phyloP scores from a whole-genome alignment of 2,329 filamentous ascomycete genomes.

The Fusarium pseudonygamai region DNA sequence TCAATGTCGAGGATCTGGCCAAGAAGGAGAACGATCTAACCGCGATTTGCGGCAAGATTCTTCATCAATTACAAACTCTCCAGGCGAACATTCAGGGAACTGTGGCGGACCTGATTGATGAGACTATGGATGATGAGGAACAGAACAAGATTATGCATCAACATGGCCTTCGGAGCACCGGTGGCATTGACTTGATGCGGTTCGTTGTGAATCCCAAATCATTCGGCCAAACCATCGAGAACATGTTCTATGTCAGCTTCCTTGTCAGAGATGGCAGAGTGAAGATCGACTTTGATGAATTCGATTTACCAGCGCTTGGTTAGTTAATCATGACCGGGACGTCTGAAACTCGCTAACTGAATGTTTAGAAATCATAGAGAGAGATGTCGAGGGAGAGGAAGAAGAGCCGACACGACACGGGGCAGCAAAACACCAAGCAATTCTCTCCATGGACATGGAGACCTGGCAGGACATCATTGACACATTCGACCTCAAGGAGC shows the following conservation, averaged over 20 bases:
- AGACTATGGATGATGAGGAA: constrained; percentile 59
- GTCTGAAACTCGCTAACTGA: constrained; percentile 26
- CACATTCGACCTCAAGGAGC: constrained; percentile 77
- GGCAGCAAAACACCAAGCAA: constrained; percentile 80
- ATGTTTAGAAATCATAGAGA: constrained; percentile 48
- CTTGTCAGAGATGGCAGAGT: constrained; percentile 87
- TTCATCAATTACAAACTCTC: constrained; percentile 64
- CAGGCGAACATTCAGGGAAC: constrained; percentile 58
- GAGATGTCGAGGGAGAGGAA: constrained; percentile 57
- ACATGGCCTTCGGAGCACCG: constrained; percentile 71
- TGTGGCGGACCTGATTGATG: constrained; percentile 55
- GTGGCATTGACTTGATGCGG: constrained; percentile 80
- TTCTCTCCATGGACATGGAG: constrained; percentile 86
- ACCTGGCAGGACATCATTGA: constrained; percentile 83
- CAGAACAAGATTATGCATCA: constrained; percentile 67
- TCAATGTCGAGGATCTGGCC: constrained; percentile 78
- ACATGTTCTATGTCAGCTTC: constrained; percentile 96
- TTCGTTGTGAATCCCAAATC: constrained; percentile 91
- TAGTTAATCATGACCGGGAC: constrained; percentile 51
- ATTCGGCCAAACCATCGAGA: constrained; percentile 95
- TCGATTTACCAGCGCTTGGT: constrained; percentile 83
- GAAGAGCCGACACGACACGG: constrained; percentile 60
- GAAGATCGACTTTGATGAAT: constrained; percentile 76
- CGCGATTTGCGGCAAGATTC: constrained; percentile 79
- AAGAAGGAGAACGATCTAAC: constrained; percentile 84